Evolutionary conservation across 148 eudicot species (phyloP), one percentile per base, ranked within the genome.

Genomic region (Polygonum aviculare): DNA sequence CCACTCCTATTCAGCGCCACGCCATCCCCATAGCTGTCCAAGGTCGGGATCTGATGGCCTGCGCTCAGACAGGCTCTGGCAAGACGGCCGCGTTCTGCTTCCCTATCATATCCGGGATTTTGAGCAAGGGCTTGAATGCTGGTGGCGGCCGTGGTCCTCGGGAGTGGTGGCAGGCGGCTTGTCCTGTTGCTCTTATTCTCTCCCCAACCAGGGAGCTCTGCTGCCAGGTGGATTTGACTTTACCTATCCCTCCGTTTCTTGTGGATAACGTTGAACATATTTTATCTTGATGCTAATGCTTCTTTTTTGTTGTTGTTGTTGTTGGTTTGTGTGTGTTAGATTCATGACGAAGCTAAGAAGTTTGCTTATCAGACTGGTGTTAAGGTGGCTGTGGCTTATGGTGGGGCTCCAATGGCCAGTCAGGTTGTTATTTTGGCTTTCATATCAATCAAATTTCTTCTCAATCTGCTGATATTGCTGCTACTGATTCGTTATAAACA

Each of bases 51-150:
- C 77, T 92, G 81, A 92, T 92, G 97, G 97, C 97, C 5, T 92
- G 97, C 78, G 97, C 97, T 4, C 97, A 90, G 73, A 92, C 97
- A 15, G 97, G 94, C 14, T 90, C 94, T 18, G 97, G 97, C 0
- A 92, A 92, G 72, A 92, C 97, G 2, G 97, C 97, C 21, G 94
- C 94, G 21, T 92, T 92, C 73, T 92, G 97, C 79, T 90, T 92
- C 59, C 97, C 97, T 2, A 90, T 92, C 54, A 90, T 92, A 19
- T 75, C 85, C 62, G 87, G 91, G 65, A 81, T 92, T 65, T 15
- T 86, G 80, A 87, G 48, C 69, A 62, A 72, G 41, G 80, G 65
- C 1, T 50, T 22, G 2, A 21, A 16, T 16, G 57, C 45, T 6
- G 14, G 77, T 18, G 70, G n/a, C 7, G 40, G 47, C 12, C 54